These are phyloP conservation scores for Hericium coralloides DNA, from an alignment of 768 basidiomycete genomes.

Conservation along the genomic window DNA sequence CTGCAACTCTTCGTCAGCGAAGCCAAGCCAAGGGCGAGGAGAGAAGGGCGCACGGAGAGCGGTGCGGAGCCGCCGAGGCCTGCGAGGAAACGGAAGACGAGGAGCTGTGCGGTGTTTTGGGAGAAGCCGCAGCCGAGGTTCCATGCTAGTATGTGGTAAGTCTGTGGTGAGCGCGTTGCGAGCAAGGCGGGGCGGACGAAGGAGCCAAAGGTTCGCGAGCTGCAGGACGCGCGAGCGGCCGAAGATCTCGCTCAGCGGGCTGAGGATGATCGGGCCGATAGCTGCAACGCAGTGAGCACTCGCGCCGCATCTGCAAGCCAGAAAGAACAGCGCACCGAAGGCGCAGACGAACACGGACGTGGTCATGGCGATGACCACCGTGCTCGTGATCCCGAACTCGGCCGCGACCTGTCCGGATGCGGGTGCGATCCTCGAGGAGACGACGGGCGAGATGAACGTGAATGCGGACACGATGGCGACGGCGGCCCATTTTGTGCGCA, in stretches of 20 bases:
- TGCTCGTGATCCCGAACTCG: conserved; percentile 45
- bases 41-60: background rate
- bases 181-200: no score
- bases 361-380: conserved; percentile 40
- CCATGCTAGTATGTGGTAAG: no score
- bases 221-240: conserved; percentile 38
- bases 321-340: no score
- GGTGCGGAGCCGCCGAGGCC: conserved; percentile 71
- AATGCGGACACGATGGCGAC: conserved; percentile 57
- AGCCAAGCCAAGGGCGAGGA: no score
- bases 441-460: conserved; percentile 57
- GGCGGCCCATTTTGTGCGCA: conserved; percentile 22
- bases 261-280: no score
- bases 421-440: conserved; percentile 68
- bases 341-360: no score
- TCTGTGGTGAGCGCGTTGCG: no score
- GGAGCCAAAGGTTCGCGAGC: no score
- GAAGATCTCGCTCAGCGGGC: conserved; percentile 19
- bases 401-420: conserved; percentile 41
- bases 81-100: conserved; percentile 45
- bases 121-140: no score
- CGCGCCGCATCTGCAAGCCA: no score
- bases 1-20: no score
- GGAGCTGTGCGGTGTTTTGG: conserved; percentile 16
- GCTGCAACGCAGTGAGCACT: no score